Base-by-base conservation (phyloP, 78 protist genomes). In the Dictyostelium firmibasis region DNA sequence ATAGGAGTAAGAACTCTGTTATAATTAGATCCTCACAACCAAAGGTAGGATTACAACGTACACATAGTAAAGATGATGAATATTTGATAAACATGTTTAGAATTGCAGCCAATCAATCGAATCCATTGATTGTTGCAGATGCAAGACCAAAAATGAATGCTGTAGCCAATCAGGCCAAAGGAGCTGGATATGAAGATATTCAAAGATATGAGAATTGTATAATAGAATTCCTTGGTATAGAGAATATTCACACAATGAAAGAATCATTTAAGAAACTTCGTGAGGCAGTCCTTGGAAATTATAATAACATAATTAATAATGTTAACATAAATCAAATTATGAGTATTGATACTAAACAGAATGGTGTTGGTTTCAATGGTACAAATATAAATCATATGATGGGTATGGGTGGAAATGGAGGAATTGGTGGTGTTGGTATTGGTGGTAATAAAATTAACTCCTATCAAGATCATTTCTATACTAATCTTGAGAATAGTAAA, bases 221-320 rank as follows among this genome's bases (percentile, higher is more conserved):
- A 6, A 23, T 98, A 16, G 72, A 81, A 57, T 98, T 97, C 81
- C 20, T 96, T 16, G 95, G 87, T 41, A 97, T 98, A 62, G 98
- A 83, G 25, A 98, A 98, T 84, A 98, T 98, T 41, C 99, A 98
- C 57, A 97, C 88, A 8, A 93, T 98, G 96, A 92, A 98, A 18
- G 86, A 36, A n/a, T 23, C 91, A 16, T 89, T 67, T 25, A 89
- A 81, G n/a, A 89, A 89, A 41, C 36, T 89, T 2, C 60, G 94
- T 10, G 94, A 89, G 0, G 70, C 70, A 13, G 53, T 81, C 0
- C 36, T 85, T 16, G 78, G 44, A 2, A 62, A 31, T 2, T n/a
- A 67, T 27, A 67, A n/a, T 27, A 57, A 57, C 7, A 57, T 57
- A 2, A 57, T 57, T 7, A 57, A 57, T 7, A 57, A 57, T 57